These are phyloP conservation scores for Aegilops tauschii DNA, from an alignment of 176 grass and related monocot genomes.

Conservation along the genomic window DNA sequence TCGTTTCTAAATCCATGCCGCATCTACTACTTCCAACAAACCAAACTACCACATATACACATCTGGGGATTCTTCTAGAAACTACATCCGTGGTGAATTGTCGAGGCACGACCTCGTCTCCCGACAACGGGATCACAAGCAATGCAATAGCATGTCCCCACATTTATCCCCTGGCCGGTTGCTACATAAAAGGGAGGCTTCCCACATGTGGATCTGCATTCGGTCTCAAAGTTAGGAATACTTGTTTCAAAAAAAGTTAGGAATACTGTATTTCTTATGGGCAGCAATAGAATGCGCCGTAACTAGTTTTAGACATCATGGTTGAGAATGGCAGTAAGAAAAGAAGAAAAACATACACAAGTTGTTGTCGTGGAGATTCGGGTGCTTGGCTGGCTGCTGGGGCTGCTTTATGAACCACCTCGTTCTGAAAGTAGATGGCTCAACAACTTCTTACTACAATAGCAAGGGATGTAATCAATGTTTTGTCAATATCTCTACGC, in stretches of 20 bases:
- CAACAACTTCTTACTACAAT: conserved; percentile 20
- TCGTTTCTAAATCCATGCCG: neutral
- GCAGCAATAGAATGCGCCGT: neutral
- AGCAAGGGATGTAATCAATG: conserved; percentile 31
- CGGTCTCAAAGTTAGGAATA: neutral
- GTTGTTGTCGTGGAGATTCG: neutral
- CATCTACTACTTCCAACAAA: conserved; percentile 23
- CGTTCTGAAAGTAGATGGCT: conserved; percentile 7
- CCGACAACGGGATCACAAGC: neutral
- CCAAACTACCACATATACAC: conserved; percentile 8
- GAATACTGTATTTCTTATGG: neutral
- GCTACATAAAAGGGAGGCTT: neutral
- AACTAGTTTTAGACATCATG: neutral
- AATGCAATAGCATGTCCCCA: conserved; percentile 14
- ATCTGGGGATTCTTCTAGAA: conserved; percentile 26
- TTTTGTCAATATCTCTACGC: conserved; percentile 81
- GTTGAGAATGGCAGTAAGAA: neutral
- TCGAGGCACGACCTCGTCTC: neutral
- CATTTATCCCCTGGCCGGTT: conserved; percentile 3
- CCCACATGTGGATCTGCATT: conserved; percentile 23
- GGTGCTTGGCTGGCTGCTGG: neutral
- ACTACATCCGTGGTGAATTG: neutral
- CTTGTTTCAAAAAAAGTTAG: neutral
- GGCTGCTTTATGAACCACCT: conserved; percentile 16
- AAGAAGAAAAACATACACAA: conserved; percentile 7